Evolutionary conservation across 83 land plant genomes (phyloP), one percentile per base, ranked within the genome.

Genomic region (Picea abies): DNA sequence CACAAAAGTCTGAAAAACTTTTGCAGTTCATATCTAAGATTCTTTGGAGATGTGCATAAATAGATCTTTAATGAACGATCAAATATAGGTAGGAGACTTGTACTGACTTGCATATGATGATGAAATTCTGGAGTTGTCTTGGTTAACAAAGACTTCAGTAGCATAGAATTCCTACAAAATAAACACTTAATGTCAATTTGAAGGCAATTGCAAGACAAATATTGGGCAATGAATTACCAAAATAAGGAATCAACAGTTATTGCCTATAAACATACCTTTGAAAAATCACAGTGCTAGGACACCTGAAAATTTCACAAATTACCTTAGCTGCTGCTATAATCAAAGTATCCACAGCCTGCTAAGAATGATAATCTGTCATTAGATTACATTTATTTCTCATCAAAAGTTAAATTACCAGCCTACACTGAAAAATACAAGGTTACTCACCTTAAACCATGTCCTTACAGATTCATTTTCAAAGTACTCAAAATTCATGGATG

Each of bases 71-170:
- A 52, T 52, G 56, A 52, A 52, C 12, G 56, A 52, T 10, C 56
- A 52, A 10, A 52, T 52, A 11, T 52, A 52, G 3, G 12, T 10
- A 10, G 12, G 56, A 10, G 1, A 49, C 52, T 49, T 9, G 37
- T 23, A 63, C 84, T 37, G 79, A 89, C 90, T 75, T 86, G 90
- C 75, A 89, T 64, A 77, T 89, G 86, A 56, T 81, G 82, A 22
- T 80, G 79, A 17, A 89, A 64, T 47, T 75, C 65, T 52, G 84
- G 85, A 14, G 89, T 84, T 4, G 89, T 80, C 80, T 84, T 67
- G 22, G 84, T 86, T n/a, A 89, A 63, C 79, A 89, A 79, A 20
- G 84, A 80, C 83, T 87, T 81, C 70, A 89, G 32, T 47, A 89
- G 63, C 66, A 79, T 78, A 64, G 86, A 80, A 79, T 68, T 89